phyloP scores from a whole-genome alignment of 805 yeast species.

The Metschnikowia borealis region DNA sequence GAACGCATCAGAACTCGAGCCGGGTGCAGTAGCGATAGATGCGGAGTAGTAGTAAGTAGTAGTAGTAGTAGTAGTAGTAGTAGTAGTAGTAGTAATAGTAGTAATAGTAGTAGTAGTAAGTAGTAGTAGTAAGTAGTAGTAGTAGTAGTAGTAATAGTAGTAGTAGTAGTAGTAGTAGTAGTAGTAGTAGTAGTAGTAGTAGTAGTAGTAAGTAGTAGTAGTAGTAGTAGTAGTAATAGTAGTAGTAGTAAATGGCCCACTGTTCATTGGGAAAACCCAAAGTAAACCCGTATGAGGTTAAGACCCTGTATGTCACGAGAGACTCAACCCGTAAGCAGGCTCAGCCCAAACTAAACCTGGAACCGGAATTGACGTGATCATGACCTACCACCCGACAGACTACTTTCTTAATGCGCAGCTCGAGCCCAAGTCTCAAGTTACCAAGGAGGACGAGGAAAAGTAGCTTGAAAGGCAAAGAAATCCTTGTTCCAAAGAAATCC shows the following conservation, averaged over 20 bases:
- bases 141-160: too few species aligned
- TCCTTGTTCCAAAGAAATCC: too few species aligned
- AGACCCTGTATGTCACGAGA: slow-evolving; percentile 1
- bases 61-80: too few species aligned
- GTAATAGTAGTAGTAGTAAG: too few species aligned
- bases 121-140: too few species aligned
- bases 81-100: too few species aligned
- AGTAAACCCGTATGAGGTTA: background rate
- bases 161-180: too few species aligned
- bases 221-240: too few species aligned
- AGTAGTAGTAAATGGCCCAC: too few species aligned
- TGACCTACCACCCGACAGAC: background rate
- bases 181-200: too few species aligned
- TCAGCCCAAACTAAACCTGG: background rate
- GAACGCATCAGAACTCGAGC: slow-evolving; percentile 12
- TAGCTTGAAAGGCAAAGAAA: background rate
- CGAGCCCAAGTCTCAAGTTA: background rate
- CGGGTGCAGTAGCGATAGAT: slow-evolving; percentile 12
- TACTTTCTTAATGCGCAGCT: background rate
- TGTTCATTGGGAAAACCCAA: background rate
- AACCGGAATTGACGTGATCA: background rate
- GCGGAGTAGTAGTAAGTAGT: too few species aligned
- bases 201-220: too few species aligned
- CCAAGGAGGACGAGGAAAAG: background rate
- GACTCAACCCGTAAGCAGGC: background rate